Conservation (phyloP, 225 moss, liverwort and hornwort genomes). For the Thuidium tamariscinum region DNA sequence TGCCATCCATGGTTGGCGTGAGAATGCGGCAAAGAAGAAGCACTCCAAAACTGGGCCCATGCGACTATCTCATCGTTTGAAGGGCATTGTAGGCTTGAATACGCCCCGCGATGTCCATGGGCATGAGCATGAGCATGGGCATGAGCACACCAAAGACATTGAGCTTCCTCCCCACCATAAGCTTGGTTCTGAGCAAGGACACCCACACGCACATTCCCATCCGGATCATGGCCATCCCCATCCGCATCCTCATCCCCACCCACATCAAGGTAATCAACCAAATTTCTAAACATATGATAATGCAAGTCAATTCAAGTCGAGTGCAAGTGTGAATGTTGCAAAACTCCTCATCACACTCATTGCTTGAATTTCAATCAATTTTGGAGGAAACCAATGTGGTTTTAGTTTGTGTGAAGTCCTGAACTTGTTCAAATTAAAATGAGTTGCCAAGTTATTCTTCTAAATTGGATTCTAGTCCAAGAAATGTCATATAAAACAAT, state of each 20-base stretch:
- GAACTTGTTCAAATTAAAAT: neutral
- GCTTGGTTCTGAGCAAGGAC: neutral
- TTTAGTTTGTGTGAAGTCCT: neutral
- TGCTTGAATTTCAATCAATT: neutral
- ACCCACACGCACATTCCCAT: neutral
- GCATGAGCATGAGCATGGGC: neutral
- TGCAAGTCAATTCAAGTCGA: neutral
- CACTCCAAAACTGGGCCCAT: neutral
- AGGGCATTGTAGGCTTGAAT: conserved; percentile 28
- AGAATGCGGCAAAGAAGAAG: conserved; percentile 7
- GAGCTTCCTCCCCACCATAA: conserved; percentile 3
- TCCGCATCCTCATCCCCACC: neutral
- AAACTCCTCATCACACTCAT: neutral
- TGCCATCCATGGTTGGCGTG: conserved; percentile 40
- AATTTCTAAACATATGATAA: neutral
- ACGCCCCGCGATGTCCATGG: neutral
- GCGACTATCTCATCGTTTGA: neutral
- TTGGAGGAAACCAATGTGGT: too few species aligned
- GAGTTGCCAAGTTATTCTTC: neutral
- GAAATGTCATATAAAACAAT: neutral
- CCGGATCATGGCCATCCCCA: neutral
- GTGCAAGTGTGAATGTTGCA: neutral
- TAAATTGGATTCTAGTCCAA: neutral
- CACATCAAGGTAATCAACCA: conserved; percentile 9
- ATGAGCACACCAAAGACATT: neutral